Conservation (phyloP, 495 filamentous ascomycete genomes). For the Tuber microsphaerosporum region DNA sequence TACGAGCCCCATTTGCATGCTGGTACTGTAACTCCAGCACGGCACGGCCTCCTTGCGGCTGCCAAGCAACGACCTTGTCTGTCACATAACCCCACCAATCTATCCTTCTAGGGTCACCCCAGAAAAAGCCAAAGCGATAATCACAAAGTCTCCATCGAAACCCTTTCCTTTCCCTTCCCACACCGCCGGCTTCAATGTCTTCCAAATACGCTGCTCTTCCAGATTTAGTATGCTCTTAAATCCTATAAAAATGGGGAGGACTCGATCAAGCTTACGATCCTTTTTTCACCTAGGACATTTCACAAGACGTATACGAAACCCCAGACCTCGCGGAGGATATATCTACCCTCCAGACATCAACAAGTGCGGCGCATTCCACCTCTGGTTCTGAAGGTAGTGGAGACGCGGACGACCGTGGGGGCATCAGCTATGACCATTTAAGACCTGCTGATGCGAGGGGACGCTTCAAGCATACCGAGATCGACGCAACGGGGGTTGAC, state of each 20-base stretch:
- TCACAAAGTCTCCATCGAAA: neutral
- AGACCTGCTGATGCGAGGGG: slow-evolving; percentile 70
- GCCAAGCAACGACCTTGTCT: neutral
- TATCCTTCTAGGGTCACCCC: neutral
- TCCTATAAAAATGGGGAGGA: neutral
- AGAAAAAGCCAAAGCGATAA: neutral
- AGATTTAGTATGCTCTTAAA: slow-evolving; percentile 58
- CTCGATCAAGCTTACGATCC: slow-evolving; percentile 11
- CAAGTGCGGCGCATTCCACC: slow-evolving; percentile 58
- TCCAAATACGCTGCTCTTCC: slow-evolving; percentile 77
- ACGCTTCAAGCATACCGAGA: slow-evolving; percentile 64
- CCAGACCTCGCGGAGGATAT: slow-evolving; percentile 82
- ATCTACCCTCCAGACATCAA: slow-evolving; percentile 71
- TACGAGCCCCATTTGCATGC: neutral
- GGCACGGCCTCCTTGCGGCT: neutral
- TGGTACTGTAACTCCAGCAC: neutral
- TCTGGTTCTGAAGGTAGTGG: slow-evolving; percentile 53
- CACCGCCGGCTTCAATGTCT: slow-evolving; percentile 23
- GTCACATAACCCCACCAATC: neutral
- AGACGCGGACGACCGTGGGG: slow-evolving; percentile 47
- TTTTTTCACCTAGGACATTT: slow-evolving; percentile 57
- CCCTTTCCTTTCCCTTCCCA: neutral
- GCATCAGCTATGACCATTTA: slow-evolving; percentile 66
- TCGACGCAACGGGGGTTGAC: slow-evolving; percentile 67
- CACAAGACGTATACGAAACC: slow-evolving; percentile 92